Evolutionary conservation across 2,329 filamentous ascomycete genomes (phyloP).

Genomic region (Hortaea sp.): DNA sequence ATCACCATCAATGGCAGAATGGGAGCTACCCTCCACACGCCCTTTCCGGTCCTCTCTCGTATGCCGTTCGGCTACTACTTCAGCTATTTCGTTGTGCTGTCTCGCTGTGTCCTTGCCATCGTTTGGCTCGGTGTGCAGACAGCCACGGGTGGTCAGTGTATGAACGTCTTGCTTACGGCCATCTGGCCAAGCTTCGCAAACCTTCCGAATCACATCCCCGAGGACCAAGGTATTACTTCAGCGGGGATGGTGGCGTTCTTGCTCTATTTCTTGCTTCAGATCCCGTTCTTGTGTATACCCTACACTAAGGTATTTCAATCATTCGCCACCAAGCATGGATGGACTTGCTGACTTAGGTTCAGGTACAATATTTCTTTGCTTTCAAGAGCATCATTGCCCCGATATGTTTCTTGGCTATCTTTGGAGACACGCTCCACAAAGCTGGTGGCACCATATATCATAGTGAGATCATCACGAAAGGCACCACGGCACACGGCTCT

Average conservation of each 20-base stretch:
- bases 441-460: slow-evolving; percentile 20
- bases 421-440: slow-evolving; percentile 21
- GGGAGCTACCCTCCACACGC: slow-evolving; percentile 38
- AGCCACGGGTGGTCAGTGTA: slow-evolving; percentile 8
- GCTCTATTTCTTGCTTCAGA: slow-evolving; percentile 2
- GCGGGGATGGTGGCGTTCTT: slow-evolving; percentile 2
- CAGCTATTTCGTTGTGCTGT: slow-evolving; percentile 13
- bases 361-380: slow-evolving; percentile 19
- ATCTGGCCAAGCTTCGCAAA: slow-evolving; percentile 32
- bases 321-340: no score
- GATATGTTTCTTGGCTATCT: slow-evolving; percentile 23
- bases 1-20: slow-evolving; percentile 32
- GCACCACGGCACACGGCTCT: slow-evolving; percentile 19
- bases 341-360: no score
- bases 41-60: slow-evolving; percentile 30
- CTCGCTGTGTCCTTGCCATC: slow-evolving; percentile 14
- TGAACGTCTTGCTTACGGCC: slow-evolving; percentile 13
- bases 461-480: slow-evolving; percentile 23
- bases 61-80: slow-evolving; percentile 13
- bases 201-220: slow-evolving; percentile 28
- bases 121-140: slow-evolving; percentile 18
- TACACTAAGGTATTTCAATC: slow-evolving; percentile 22
- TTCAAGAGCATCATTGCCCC: slow-evolving; percentile 34
- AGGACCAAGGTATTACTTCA: slow-evolving; percentile 8
- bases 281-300: slow-evolving; percentile 19